A percentile compares a stretch with the other conserved stretches of the same genome.
phyloP scores from a whole-genome alignment of 257 asterid genomes.

The Capsicum baccatum region DNA sequence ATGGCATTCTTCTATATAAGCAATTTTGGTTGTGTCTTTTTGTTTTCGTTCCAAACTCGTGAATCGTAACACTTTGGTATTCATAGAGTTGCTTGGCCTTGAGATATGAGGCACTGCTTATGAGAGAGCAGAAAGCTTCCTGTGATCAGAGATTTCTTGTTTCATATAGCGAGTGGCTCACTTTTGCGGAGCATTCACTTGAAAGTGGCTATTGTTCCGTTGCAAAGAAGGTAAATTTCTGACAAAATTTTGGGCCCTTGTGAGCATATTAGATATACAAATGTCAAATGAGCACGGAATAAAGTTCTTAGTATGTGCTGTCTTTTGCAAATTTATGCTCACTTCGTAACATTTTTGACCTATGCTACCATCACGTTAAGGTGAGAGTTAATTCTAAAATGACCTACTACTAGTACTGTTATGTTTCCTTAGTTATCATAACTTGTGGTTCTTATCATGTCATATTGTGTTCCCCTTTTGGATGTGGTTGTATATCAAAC shows the following conservation, averaged over 20 bases:
- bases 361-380: not conserved
- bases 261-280: not conserved
- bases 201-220: slow-evolving; percentile 67
- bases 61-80: slow-evolving; percentile 32
- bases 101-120: slow-evolving; percentile 84
- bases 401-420: not conserved
- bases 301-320: not conserved
- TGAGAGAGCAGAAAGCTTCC: slow-evolving; percentile 68
- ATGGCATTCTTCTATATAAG: not conserved
- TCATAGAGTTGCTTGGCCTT: slow-evolving; percentile 82
- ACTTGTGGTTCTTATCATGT: not conserved
- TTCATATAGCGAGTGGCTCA: slow-evolving; percentile 69
- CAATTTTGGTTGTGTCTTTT: slow-evolving; percentile 2
- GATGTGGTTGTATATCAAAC: not conserved
- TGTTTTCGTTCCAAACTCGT: not conserved
- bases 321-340: not conserved
- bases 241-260: not conserved
- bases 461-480: not conserved
- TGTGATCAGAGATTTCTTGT: slow-evolving; percentile 62
- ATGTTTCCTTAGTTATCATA: not conserved
- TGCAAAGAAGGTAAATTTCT: slow-evolving; percentile 63
- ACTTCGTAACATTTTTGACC: not conserved
- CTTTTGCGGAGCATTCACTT: slow-evolving; percentile 68
- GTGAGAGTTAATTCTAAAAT: not conserved
- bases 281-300: not conserved